These are phyloP conservation scores for Wallacemonas sp. DNA, from an alignment of 208 protist genomes.

Conservation along the genomic window DNA sequence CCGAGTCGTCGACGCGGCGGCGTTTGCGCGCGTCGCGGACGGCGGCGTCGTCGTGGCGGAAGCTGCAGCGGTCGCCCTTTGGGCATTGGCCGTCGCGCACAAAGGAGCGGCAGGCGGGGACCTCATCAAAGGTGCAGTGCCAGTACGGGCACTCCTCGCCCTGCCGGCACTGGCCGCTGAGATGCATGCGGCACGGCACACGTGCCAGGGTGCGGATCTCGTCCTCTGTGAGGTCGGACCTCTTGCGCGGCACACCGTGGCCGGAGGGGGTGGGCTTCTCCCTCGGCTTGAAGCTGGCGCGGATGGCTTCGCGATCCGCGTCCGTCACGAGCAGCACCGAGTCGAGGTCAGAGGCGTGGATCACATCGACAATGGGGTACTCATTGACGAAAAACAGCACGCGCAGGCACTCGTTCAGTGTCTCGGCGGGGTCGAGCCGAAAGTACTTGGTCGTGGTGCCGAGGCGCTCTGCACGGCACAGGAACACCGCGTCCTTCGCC, in stretches of 20 bases:
- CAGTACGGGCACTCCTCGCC: slow-evolving; percentile 70
- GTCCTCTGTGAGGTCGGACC: slow-evolving; percentile 44
- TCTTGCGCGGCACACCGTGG: slow-evolving; percentile 32
- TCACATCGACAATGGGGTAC: slow-evolving; percentile 81
- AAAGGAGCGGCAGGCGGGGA: slow-evolving; percentile 70
- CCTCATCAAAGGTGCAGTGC: slow-evolving; percentile 70
- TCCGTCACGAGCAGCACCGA: slow-evolving; percentile 68
- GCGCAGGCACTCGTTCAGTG: slow-evolving; percentile 78
- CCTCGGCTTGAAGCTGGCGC: slow-evolving; percentile 56
- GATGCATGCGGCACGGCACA: slow-evolving; percentile 76
- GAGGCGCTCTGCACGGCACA: slow-evolving; percentile 73
- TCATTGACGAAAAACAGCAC: slow-evolving; percentile 87
- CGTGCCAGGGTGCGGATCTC: slow-evolving; percentile 42
- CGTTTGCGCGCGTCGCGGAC: slow-evolving; percentile 38
- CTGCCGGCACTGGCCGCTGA: slow-evolving; percentile 47
- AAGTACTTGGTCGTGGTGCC: slow-evolving; percentile 69
- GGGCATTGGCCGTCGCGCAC: slow-evolving; percentile 53
- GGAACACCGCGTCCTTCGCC: slow-evolving; percentile 39
- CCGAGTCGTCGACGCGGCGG: slow-evolving; percentile 28
- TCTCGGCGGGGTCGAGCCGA: slow-evolving; percentile 43
- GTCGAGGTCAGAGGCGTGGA: slow-evolving; percentile 38
- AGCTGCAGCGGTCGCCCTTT: slow-evolving; percentile 67
- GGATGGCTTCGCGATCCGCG: slow-evolving; percentile 69
- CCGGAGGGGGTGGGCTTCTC: slow-evolving; percentile 24
- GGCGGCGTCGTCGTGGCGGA: slow-evolving; percentile 65